phyloP scores from a whole-genome alignment of 305 asterid species.

The Fraxinus floribunda region DNA sequence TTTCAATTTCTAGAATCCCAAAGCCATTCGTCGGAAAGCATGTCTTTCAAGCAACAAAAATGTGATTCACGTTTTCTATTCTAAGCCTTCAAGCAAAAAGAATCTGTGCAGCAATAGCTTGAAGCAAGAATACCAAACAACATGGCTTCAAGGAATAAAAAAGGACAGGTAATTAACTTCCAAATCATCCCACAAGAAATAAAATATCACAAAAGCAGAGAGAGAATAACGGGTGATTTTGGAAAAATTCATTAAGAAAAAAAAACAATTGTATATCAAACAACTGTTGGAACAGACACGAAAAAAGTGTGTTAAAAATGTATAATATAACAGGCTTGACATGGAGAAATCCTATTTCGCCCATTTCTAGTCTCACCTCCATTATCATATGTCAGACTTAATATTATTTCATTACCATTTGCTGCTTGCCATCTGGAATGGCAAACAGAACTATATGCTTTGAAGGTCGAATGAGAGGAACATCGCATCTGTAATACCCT shows the following conservation, averaged over 20 bases:
- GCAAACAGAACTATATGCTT: conserved; percentile 69
- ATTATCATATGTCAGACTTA: background rate
- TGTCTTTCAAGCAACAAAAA: background rate
- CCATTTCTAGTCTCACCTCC: conserved; percentile 11
- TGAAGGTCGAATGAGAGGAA: conserved; percentile 59
- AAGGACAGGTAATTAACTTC: background rate
- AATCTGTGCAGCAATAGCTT: background rate
- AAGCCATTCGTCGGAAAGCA: background rate
- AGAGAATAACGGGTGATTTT: background rate
- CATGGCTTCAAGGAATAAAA: background rate
- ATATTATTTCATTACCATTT: conserved; percentile 46
- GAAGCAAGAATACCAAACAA: background rate
- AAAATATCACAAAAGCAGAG: background rate
- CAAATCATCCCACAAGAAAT: background rate
- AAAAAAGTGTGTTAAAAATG: background rate
- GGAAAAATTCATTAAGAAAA: background rate
- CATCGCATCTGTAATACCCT: conserved; percentile 89
- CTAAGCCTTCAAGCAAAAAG: background rate
- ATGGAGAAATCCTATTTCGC: conserved; percentile 11
- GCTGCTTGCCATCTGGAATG: conserved; percentile 89
- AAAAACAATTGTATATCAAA: background rate
- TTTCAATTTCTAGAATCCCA: background rate
- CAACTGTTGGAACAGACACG: background rate
- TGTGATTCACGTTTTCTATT: background rate
- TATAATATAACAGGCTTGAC: conserved; percentile 1